phyloP scores from a whole-genome alignment of 1,139 yeast species.

The Scheffersomyces segobiensis region DNA sequence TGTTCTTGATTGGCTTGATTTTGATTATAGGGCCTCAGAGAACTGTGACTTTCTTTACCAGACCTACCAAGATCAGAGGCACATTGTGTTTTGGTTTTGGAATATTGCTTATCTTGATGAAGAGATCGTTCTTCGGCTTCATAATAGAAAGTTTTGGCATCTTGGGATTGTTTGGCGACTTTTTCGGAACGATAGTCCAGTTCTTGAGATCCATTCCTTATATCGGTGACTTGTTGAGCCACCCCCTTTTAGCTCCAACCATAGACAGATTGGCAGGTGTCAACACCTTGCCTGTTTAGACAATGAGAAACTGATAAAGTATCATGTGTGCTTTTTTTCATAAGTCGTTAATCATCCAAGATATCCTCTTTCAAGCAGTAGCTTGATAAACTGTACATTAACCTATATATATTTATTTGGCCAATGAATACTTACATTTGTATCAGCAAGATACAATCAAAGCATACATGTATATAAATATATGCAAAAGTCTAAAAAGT shows the following conservation, averaged over 20 bases:
- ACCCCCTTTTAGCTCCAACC: slow-evolving; percentile 81
- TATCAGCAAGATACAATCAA: too few species aligned
- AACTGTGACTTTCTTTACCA: slow-evolving; percentile 78
- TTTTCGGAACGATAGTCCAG: slow-evolving; percentile 86
- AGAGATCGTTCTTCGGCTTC: slow-evolving; percentile 83
- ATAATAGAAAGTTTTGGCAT: slow-evolving; percentile 84
- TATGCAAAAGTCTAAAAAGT: too few species aligned
- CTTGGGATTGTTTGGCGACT: slow-evolving; percentile 86
- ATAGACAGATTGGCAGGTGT: slow-evolving; percentile 49
- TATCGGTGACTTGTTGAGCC: slow-evolving; percentile 81
- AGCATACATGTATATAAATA: too few species aligned
- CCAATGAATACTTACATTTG: too few species aligned
- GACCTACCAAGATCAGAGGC: slow-evolving; percentile 87
- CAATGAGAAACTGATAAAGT: neutral
- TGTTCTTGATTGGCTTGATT: slow-evolving; percentile 79
- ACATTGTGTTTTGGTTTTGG: slow-evolving; percentile 78
- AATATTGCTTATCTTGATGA: slow-evolving; percentile 68
- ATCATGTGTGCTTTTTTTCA: neutral
- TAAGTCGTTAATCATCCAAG: neutral
- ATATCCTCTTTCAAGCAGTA: neutral
- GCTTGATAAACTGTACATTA: neutral
- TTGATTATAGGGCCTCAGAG: slow-evolving; percentile 87
- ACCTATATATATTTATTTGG: neutral
- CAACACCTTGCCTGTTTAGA: slow-evolving; percentile 43
- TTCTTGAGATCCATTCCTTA: slow-evolving; percentile 85